Conservation (phyloP, 441 rosid species). For the Corymbia calophylla region DNA sequence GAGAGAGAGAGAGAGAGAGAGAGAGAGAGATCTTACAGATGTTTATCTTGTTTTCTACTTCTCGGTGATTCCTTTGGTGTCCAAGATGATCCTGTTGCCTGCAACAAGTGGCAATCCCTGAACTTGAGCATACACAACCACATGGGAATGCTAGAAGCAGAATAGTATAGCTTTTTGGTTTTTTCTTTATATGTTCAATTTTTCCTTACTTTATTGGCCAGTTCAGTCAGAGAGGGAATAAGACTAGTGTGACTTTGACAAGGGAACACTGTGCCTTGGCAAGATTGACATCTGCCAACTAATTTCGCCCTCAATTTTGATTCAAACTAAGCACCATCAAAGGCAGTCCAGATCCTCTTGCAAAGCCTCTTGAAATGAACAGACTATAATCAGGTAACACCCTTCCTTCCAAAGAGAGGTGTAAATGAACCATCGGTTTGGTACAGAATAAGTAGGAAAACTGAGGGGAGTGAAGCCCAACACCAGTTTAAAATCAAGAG, state of each 20-base stretch:
- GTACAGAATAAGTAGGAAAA: not conserved
- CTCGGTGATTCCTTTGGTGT: constrained; percentile 39
- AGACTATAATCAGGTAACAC: not conserved
- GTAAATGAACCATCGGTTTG: not conserved
- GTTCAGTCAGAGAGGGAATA: not conserved
- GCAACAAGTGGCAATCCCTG: not conserved
- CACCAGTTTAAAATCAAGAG: not conserved
- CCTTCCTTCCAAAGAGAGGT: not conserved
- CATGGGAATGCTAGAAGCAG: not conserved
- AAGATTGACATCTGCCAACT: not conserved
- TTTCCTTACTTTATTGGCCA: not conserved
- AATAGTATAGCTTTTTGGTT: not conserved
- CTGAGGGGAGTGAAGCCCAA: not conserved
- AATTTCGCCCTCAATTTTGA: not conserved
- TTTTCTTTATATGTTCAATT: not conserved
- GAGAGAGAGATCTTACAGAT: constrained; percentile 37
- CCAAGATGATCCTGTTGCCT: constrained; percentile 42
- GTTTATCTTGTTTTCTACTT: constrained; percentile 33
- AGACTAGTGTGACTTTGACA: not conserved
- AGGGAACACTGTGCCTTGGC: not conserved
- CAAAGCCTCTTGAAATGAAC: not conserved
- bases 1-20: not conserved
- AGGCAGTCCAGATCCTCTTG: not conserved
- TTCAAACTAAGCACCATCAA: not conserved
- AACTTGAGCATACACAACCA: not conserved